A percentile compares a stretch with the other conserved stretches of the same genome.
phyloP scores from a whole-genome alignment of 257 asterid species.

The Verbena officinalis region DNA sequence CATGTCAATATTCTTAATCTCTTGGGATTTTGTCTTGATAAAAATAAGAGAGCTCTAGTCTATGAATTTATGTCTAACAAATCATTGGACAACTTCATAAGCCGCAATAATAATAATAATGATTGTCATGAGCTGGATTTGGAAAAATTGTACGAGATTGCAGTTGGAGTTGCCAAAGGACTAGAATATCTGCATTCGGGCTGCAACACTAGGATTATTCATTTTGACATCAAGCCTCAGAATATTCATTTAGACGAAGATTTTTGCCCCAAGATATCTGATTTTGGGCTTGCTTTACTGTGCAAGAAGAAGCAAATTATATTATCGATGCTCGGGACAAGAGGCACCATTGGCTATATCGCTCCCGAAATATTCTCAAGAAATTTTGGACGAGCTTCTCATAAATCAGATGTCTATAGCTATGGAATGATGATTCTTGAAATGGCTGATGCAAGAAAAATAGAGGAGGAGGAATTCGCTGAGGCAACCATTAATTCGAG shows the following conservation, averaged over 20 bases:
- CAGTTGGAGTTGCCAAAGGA: slow-evolving; percentile 50
- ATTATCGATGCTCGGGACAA: slow-evolving; percentile 34
- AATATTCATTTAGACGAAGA: slow-evolving; percentile 63
- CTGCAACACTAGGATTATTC: slow-evolving; percentile 55
- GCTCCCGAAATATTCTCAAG: too few relatives aligned
- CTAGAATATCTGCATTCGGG: slow-evolving; percentile 63
- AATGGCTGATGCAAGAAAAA: slow-evolving; percentile 44
- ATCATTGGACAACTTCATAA: slow-evolving; percentile 30
- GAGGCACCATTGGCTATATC: too few relatives aligned
- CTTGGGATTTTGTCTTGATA: too few relatives aligned
- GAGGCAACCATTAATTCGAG: slow-evolving; percentile 29
- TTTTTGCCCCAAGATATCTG: slow-evolving; percentile 63
- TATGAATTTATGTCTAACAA: slow-evolving; percentile 28
- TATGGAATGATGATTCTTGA: too few relatives aligned
- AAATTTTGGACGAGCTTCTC: too few relatives aligned
- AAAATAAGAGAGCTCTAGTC: too few relatives aligned
- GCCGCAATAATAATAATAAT: not conserved
- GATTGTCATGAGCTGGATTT: slow-evolving; percentile 26
- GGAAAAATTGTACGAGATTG: slow-evolving; percentile 35
- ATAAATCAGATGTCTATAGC: too few relatives aligned
- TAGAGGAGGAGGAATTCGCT: not conserved
- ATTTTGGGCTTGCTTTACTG: slow-evolving; percentile 55
- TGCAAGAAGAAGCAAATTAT: slow-evolving; percentile 41
- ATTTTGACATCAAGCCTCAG: slow-evolving; percentile 73
- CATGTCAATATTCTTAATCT: too few relatives aligned